Evolutionary conservation across 73 alveolate genomes (phyloP).

Genomic region (Paramecium tetraurelia): DNA sequence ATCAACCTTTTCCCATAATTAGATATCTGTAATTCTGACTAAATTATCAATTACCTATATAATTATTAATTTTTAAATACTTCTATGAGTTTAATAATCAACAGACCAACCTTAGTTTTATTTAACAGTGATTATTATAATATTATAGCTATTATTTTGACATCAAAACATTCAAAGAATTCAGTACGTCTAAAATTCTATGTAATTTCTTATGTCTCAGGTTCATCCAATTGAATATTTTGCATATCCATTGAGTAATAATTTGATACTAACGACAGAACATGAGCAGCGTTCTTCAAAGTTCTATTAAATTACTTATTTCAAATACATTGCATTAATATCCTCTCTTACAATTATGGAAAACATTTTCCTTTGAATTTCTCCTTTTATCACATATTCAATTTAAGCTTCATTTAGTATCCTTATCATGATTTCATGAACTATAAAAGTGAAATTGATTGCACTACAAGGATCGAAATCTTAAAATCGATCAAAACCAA

Average conservation of each 20-base stretch:
- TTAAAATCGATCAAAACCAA: background rate
- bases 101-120: background rate
- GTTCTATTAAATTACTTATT: background rate
- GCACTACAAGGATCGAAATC: constrained; percentile 23
- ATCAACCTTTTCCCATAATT: constrained; percentile 6
- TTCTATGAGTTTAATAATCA: background rate
- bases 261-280: background rate
- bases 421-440: constrained; percentile 37
- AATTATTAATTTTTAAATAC: background rate
- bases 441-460: background rate
- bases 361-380: background rate
- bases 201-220: background rate
- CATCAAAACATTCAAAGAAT: background rate
- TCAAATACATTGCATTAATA: background rate
- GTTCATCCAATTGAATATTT: constrained; percentile 24
- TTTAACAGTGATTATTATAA: background rate
- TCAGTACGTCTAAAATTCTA: background rate
- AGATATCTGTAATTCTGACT: constrained; percentile 1
- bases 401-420: background rate
- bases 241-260: constrained; percentile 30
- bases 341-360: background rate
- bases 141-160: background rate
- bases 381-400: constrained; percentile 1
- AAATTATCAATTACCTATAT: constrained; percentile 28
- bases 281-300: constrained; percentile 32